Percentiles rank a stretch among this genome's conserved stretches.
phyloP scores from a whole-genome alignment of 768 basidiomycete genomes.

The Arthromyces matolae region DNA sequence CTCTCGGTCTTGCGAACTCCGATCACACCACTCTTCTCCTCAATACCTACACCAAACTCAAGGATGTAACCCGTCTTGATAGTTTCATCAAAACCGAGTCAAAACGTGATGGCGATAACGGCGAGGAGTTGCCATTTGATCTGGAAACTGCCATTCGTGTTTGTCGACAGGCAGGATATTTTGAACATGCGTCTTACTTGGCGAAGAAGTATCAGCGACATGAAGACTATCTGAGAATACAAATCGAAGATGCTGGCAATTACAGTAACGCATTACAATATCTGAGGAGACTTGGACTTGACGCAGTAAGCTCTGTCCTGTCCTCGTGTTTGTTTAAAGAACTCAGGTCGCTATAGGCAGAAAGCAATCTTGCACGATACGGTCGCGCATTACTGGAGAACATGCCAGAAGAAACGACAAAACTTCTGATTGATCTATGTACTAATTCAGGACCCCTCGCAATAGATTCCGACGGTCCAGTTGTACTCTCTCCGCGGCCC shows the following conservation, averaged over 20 bases:
- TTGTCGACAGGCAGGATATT: constrained; percentile 94
- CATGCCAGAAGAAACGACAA: constrained; percentile 85
- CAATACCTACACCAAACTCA: constrained; percentile 96
- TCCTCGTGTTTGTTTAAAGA: background rate
- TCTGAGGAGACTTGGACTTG: constrained; percentile 72
- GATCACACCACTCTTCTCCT: constrained; percentile 96
- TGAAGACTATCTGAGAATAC: constrained; percentile 90
- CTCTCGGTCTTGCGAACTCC: constrained; percentile 84
- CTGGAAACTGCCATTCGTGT: constrained; percentile 96
- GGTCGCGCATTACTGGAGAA: constrained; percentile 81
- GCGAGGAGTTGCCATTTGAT: constrained; percentile 86
- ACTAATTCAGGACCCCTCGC: constrained; percentile 56
- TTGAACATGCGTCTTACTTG: constrained; percentile 90
- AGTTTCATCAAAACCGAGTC: constrained; percentile 90
- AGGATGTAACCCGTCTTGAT: constrained; percentile 84
- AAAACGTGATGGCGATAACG: constrained; percentile 42
- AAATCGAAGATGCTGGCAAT: constrained; percentile 88
- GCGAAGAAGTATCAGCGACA: constrained; percentile 89
- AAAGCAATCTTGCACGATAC: constrained; percentile 82
- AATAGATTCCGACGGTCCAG: constrained; percentile 35
- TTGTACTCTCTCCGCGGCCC: constrained; percentile 22
- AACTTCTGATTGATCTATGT: constrained; percentile 89
- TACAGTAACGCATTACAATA: constrained; percentile 80
- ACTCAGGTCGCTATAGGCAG: constrained; percentile 48
- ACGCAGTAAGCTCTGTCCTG: constrained; percentile 54